Evolutionary conservation across 164 flowering plant species (phyloP).

Genomic region (Houttuynia cordata): DNA sequence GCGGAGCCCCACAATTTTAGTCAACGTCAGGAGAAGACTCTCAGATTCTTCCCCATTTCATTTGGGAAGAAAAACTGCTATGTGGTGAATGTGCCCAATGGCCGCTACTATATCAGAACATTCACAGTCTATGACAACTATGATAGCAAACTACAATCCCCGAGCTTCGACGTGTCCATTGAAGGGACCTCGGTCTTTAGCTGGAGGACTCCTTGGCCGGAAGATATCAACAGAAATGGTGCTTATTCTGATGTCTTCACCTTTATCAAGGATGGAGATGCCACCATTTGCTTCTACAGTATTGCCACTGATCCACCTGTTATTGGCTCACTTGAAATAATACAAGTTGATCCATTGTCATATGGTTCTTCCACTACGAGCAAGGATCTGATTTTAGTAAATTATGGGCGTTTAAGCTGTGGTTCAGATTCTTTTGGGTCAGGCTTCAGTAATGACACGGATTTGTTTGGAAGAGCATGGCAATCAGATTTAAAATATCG

Average conservation of each 20-base stretch:
- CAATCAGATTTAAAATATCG: slow-evolving; percentile 48
- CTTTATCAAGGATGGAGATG: slow-evolving; percentile 42
- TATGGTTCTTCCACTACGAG: slow-evolving; percentile 34
- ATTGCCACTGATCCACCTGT: slow-evolving; percentile 92
- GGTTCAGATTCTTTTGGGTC: slow-evolving; percentile 68
- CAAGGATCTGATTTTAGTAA: slow-evolving; percentile 36
- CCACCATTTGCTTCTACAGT: slow-evolving; percentile 77
- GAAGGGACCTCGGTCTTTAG: slow-evolving; percentile 82
- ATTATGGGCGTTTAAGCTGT: slow-evolving; percentile 68
- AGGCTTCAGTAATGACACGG: slow-evolving; percentile 71
- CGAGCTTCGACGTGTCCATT: slow-evolving; percentile 75
- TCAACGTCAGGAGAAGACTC: slow-evolving; percentile 52
- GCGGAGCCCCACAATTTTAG: slow-evolving; percentile 69
- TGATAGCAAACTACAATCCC: slow-evolving; percentile 73
- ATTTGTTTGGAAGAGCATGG: slow-evolving; percentile 80
- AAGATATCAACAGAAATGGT: slow-evolving; percentile 40
- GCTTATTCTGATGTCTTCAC: slow-evolving; percentile 87
- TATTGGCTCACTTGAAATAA: slow-evolving; percentile 54
- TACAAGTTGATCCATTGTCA: slow-evolving; percentile 52
- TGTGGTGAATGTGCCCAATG: slow-evolving; percentile 40
- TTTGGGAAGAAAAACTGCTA: slow-evolving; percentile 95
- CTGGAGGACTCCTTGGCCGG: slow-evolving; percentile 88
- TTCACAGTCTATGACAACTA: slow-evolving; percentile 92
- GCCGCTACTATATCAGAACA: slow-evolving; percentile 66
- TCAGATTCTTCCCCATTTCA: slow-evolving; percentile 78